Percentiles rank a stretch among this genome's conserved stretches.
Conservation (phyloP, 305 asterid species). For the Fraxinus latifolia region DNA sequence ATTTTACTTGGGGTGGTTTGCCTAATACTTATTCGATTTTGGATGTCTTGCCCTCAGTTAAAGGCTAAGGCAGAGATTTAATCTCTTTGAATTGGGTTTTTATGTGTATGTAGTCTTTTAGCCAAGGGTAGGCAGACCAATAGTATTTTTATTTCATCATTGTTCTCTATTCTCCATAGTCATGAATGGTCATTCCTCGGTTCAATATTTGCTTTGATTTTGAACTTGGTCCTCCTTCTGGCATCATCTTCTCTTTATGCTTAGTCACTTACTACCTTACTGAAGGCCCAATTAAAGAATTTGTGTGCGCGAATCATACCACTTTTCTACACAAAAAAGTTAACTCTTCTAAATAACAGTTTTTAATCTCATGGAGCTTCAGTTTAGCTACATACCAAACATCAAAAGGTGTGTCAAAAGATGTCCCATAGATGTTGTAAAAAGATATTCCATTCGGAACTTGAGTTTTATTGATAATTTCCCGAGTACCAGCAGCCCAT, state of each 20-base stretch:
- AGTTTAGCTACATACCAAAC: conserved; percentile 56
- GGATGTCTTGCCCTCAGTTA: not conserved
- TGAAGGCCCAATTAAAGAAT: not conserved
- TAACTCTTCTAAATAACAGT: not conserved
- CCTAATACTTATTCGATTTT: not conserved
- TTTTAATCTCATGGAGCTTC: not conserved
- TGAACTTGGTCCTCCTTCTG: not conserved
- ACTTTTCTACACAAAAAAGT: not conserved
- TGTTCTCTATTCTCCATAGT: not conserved
- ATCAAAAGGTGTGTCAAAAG: conserved; percentile 81
- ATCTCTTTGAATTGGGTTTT: not conserved
- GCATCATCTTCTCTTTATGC: not conserved
- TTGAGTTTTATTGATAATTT: conserved; percentile 52
- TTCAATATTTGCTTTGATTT: not conserved
- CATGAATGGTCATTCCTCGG: not conserved
- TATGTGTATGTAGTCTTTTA: not conserved
- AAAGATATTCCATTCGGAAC: conserved; percentile 68
- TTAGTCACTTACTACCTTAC: not conserved
- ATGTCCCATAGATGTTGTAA: conserved; percentile 88
- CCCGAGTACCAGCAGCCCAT: conserved; percentile 80
- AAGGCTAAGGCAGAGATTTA: not conserved
- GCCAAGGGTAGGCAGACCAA: not conserved
- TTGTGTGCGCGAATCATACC: not conserved
- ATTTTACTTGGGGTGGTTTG: not conserved
- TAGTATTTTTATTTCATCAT: not conserved